phyloP scores from a whole-genome alignment of 306 rosid species.

The Amphicarpaea edgeworthii region DNA sequence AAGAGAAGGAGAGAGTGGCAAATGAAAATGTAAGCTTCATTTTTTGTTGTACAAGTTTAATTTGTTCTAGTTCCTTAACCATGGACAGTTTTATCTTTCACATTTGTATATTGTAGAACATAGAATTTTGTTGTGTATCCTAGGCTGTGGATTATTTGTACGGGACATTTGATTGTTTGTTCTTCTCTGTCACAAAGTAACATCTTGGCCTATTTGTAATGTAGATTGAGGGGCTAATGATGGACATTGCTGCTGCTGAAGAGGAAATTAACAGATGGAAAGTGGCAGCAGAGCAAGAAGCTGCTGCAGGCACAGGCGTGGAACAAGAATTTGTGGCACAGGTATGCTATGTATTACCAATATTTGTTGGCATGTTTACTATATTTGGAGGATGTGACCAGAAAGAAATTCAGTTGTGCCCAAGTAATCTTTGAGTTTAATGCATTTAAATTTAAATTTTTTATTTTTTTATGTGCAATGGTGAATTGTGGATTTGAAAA shows the following conservation, averaged over 20 bases:
- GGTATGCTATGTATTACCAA: constrained; percentile 58
- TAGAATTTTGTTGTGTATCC: constrained; percentile 4
- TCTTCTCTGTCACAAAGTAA: constrained; percentile 27
- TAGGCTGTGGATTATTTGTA: constrained; percentile 20
- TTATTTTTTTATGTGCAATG: constrained; percentile 21
- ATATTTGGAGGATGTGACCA: constrained; percentile 2
- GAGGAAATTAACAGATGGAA: constrained; percentile 99
- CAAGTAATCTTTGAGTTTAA: constrained; percentile 5
- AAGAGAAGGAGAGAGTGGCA: constrained; percentile 91
- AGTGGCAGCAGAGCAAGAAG: constrained; percentile 98
- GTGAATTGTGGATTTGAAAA: constrained; percentile 9
- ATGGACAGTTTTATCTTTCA: constrained; percentile 19
- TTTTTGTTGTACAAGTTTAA: constrained; percentile 5
- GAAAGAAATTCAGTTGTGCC: neutral
- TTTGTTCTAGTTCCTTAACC: constrained; percentile 17
- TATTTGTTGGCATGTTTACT: constrained; percentile 21
- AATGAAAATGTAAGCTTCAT: constrained; percentile 82
- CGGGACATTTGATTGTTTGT: constrained; percentile 32
- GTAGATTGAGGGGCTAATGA: constrained; percentile 97
- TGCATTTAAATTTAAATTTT: constrained; percentile 4
- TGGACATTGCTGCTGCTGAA: constrained; percentile 97
- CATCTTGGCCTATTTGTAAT: constrained; percentile 41
- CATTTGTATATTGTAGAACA: neutral
- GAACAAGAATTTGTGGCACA: constrained; percentile 89
- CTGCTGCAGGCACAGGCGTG: constrained; percentile 94